Evolutionary conservation across 345 rosid genomes (phyloP), one percentile per base, ranked within the genome.

Genomic region (Viola odorata): DNA sequence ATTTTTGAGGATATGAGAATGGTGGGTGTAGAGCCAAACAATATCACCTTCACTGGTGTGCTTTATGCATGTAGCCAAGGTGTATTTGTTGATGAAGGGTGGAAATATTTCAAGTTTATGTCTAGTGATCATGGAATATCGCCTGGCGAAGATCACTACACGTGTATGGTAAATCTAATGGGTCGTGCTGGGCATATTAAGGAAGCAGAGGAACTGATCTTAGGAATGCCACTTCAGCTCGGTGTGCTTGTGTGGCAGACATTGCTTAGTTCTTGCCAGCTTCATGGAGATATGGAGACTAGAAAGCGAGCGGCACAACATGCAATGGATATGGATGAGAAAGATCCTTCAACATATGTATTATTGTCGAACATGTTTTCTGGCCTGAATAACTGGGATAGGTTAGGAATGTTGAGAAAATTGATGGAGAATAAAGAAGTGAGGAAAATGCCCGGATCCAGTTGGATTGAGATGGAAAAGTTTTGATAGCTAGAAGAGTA

Each of bases 51-150:
- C 55, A 65, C 81, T 53, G 68, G 73, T 23, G 74, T 81, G 63
- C 82, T 84, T 44, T 75, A 79, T 62, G 86, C 85, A 5, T 84
- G 89, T 54, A 73, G 81, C 70, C 84, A 84, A 58, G 84, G 79
- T 61, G 81, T 81, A 41, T 78, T 81, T 53, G 56, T 72, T 0
- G 75, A 66, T 10, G 67, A 81, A 69, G 88, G 82, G 10, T 68
- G 80, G 85, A 77, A 75, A 48, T 79, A 79, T 58, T 81, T 84
- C 71, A 57, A 61, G 41, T 72, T 79, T 7, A 84, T 84, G 88
- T 64, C 70, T 47, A 11, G 37, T 9, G 76, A 60, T 54, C 67
- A 78, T 37, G 79, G 82, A 12, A 71, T 84, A 47, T 55, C 72
- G 51, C 85, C 81, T 0, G 74, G 75, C 40, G 84, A 79, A 66